Base-by-base conservation (phyloP, 768 basidiomycete genomes). In the Termitomyces heimii region DNA sequence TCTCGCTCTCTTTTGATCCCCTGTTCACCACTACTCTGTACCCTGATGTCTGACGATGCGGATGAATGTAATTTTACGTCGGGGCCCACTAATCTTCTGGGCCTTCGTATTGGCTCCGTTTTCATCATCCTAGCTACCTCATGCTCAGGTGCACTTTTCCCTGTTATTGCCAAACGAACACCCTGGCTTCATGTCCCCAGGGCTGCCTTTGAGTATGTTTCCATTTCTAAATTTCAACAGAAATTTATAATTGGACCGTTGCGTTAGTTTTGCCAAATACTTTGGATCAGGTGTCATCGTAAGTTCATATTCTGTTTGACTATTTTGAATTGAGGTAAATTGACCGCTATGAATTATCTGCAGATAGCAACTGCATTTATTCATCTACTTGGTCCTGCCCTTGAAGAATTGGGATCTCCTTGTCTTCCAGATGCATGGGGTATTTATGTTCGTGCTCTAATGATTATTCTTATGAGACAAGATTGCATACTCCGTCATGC, bases 241-340 rank as follows among this genome's bases (percentile, higher is more conserved):
- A n/a, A 22, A 14, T n/a, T n/a, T n/a, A n/a, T 52, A 46, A 43
- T 34, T 20, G 35, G 56, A 18, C 37, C 50, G 22, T 22, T 35
- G 34, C 18, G 24, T 20, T 57, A 89, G 88, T 51, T 91, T 94
- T 68, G 86, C 89, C 32, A 94, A 92, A 70, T 93, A 88, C 69
- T 94, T 95, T 71, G 93, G 93, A 28, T 92, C 90, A 14, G 93
- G 93, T 26, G 89, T 92, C 49, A 92, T 92, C 63, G 89, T 90
- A 57, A 63, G 86, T 74, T 39, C 40, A 14, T 51, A 47, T 32
- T 34, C 20, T 48, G 59, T 57, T 42, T 53, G 47, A 54, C 34
- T 7, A 14, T 24, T 52, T 49, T n/a, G n/a, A n/a, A n/a, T n/a
- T n/a, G n/a, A n/a, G n/a, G n/a, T n/a, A 12, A 42, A 61, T 40